A percentile compares a stretch with the other conserved stretches of the same genome.
Evolutionary conservation across 345 rosid species (phyloP).

Genomic region (Capsella bursapastoris): DNA sequence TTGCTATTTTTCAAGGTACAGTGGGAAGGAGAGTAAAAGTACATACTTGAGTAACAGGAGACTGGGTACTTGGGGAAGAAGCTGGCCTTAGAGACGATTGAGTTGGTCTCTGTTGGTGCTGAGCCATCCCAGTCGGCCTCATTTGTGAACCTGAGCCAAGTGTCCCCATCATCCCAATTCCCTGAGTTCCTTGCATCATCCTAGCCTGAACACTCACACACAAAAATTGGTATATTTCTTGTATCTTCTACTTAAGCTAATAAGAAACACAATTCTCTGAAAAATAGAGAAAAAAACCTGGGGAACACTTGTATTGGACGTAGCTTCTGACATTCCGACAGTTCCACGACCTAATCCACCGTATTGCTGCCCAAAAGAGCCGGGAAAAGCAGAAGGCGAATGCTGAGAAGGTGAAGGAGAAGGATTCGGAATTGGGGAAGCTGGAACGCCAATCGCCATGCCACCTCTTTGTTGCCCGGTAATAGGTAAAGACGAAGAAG

Average conservation of each 20-base stretch:
- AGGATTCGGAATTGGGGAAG: constrained; percentile 51
- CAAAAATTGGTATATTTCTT: background rate
- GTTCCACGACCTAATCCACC: constrained; percentile 61
- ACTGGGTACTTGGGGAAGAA: constrained; percentile 58
- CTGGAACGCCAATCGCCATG: constrained; percentile 74
- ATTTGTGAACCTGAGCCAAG: constrained; percentile 66
- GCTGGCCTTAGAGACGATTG: constrained; percentile 68
- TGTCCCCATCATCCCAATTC: constrained; percentile 70
- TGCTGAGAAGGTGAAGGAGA: constrained; percentile 56
- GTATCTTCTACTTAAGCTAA: constrained; percentile 9
- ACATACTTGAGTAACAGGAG: constrained; percentile 71
- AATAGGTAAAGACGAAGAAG: constrained; percentile 49
- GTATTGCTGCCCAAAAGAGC: constrained; percentile 71
- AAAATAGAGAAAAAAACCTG: constrained; percentile 50
- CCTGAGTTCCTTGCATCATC: constrained; percentile 66
- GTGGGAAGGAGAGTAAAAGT: constrained; percentile 1
- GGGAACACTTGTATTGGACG: constrained; percentile 50
- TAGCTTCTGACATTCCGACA: constrained; percentile 54
- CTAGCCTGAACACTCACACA: constrained; percentile 52
- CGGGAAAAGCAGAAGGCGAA: constrained; percentile 57
- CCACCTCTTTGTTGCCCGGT: constrained; percentile 59
- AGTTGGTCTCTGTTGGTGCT: constrained; percentile 79
- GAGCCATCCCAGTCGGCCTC: constrained; percentile 73
- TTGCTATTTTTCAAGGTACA: background rate
- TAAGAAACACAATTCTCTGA: constrained; percentile 2